A percentile compares a stretch with the other conserved stretches of the same genome.
These are phyloP conservation scores for Ramichloridium luteum DNA, from an alignment of 2,329 filamentous ascomycete genomes.

Conservation along the genomic window DNA sequence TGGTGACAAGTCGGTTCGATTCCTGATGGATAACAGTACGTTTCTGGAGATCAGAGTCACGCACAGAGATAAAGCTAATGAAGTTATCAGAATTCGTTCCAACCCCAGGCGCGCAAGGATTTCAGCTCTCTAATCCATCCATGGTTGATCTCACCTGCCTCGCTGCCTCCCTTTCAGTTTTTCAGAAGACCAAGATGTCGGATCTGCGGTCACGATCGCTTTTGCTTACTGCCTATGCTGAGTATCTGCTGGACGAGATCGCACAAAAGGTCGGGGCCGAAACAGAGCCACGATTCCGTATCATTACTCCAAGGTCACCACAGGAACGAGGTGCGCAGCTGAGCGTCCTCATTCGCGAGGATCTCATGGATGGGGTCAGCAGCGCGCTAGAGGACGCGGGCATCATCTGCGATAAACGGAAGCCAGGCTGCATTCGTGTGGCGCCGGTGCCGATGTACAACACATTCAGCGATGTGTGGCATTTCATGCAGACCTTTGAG, in stretches of 20 bases:
- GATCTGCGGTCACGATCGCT: constrained; percentile 59
- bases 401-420: constrained; percentile 70
- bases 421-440: constrained; percentile 72
- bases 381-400: constrained; percentile 52
- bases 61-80: too few relatives aligned
- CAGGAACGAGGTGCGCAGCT: constrained; percentile 62
- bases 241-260: constrained; percentile 44
- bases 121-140: constrained; percentile 73
- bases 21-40: constrained; percentile 61
- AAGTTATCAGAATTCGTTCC: constrained; percentile 57
- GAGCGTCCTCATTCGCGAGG: constrained; percentile 56
- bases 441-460: constrained; percentile 79
- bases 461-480: constrained; percentile 59
- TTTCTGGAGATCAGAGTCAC: too few relatives aligned
- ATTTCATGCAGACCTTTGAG: constrained; percentile 45
- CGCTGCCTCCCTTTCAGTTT: constrained; percentile 58
- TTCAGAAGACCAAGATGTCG: constrained; percentile 56
- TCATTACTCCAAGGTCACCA: constrained; percentile 58
- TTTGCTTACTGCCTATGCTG: constrained; percentile 63
- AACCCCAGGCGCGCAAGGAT: constrained; percentile 65
- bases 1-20: constrained; percentile 60
- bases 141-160: constrained; percentile 65
- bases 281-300: constrained; percentile 27
- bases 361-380: constrained; percentile 57
- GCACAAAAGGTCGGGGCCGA: constrained; percentile 10